Evolutionary conservation across 345 rosid species (phyloP), one percentile per base, ranked within the genome.

Genomic region (Theobroma cacao): DNA sequence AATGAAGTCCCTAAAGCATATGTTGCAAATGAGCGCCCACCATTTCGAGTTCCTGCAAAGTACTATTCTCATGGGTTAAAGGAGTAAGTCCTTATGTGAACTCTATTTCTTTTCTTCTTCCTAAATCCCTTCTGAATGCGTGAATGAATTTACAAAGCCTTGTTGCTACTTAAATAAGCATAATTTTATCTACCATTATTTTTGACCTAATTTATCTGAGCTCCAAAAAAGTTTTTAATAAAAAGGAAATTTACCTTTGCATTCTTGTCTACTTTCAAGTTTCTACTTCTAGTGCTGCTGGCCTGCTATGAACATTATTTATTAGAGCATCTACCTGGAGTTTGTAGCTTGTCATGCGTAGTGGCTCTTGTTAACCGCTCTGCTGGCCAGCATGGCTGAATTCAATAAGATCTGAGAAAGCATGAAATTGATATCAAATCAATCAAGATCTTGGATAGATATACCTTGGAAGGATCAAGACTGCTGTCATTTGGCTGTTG

Each of bases 1-100:
- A 77, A 70, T 48, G 94, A 93, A 79, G 96, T 91, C 79, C 89
- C 94, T 59, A 91, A 93, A 88, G 91, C 89, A 24, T 93, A 91
- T 74, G 85, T 78, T 22, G 83, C 84, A 65, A 85, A 88, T 74
- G 90, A 91, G 84, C 94, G 98, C 9, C 93, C 98, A 17, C 92
- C 96, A 68, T 91, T 93, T 81, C 89, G 48, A 84, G 94, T 92
- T 82, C 77, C 89, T 0, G 12, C 84, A 70, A 91, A 88, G 85
- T 78, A 69, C 60, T 93, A 93, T 75, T 87, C 89, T 30, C 71
- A 90, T 30, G 90, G 92, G 53, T 75, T 93, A 69, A 83, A 84
- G 87, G 92, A 89, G 98, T 91, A 84, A 80, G 91, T 79, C 22
- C 78, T 43, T 12, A 2, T 67, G 4, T 81, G 61, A n/a, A 53